A percentile compares a stretch with the other conserved stretches of the same genome.
phyloP scores from a whole-genome alignment of 2,329 filamentous ascomycete species.

The Diaporthe eres region DNA sequence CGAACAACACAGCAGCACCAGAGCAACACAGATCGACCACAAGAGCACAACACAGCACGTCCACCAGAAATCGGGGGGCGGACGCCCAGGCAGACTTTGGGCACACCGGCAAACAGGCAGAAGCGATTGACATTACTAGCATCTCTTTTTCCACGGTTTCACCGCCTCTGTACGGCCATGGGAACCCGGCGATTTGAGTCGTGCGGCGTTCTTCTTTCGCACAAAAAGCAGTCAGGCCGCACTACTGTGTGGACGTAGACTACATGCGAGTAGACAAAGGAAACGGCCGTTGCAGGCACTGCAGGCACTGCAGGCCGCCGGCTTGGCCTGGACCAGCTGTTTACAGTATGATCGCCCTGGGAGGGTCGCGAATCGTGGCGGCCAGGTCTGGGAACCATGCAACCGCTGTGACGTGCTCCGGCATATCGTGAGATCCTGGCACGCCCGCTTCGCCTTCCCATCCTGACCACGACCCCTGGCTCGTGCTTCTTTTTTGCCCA shows the following conservation, averaged over 20 bases:
- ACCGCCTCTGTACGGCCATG: conserved; percentile 4
- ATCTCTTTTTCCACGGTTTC: conserved; percentile 7
- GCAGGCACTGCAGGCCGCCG: conserved; percentile 16
- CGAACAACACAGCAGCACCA: conserved; percentile 14
- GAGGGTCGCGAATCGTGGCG: conserved; percentile 6
- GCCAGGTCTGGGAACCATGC: conserved; percentile 28
- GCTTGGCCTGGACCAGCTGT: conserved; percentile 7
- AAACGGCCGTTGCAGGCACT: conserved; percentile 14
- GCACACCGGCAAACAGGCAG: background rate
- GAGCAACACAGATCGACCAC: background rate
- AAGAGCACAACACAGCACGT: background rate
- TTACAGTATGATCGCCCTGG: conserved; percentile 11
- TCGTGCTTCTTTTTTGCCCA: background rate
- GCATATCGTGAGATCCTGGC: conserved; percentile 30
- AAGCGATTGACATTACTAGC: background rate
- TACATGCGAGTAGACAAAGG: background rate
- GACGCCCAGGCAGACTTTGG: conserved; percentile 10
- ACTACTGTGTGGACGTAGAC: background rate
- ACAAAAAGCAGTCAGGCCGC: conserved; percentile 1
- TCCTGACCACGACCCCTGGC: background rate
- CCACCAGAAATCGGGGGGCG: background rate
- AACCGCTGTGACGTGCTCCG: conserved; percentile 31
- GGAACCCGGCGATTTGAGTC: background rate
- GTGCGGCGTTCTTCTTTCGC: background rate
- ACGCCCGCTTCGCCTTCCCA: background rate